Evolutionary conservation across 345 rosid species (phyloP).

Genomic region (Syzygium aqueum): DNA sequence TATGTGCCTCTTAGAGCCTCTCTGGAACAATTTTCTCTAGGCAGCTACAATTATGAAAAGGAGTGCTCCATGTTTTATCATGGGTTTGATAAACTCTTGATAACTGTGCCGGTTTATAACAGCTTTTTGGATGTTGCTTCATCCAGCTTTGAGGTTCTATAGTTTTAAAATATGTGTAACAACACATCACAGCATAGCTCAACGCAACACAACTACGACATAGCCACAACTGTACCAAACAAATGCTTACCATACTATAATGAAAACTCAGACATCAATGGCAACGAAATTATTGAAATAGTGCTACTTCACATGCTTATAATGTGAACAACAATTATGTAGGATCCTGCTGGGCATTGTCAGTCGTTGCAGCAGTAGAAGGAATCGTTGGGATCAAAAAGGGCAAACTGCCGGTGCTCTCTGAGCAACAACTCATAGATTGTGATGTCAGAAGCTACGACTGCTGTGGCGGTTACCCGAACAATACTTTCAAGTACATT

Average conservation of each 20-base stretch:
- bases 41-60: neutral
- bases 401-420: neutral
- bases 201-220: no score
- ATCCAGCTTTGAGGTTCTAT: no score
- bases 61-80: no score
- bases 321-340: neutral
- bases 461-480: neutral
- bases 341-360: slow-evolving; percentile 5
- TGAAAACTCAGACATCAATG: no score
- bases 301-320: no score
- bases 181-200: no score
- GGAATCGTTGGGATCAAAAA: slow-evolving; percentile 1
- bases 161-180: no score
- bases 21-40: neutral
- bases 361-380: neutral
- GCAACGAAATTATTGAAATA: neutral
- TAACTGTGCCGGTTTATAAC: no score
- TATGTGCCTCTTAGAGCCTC: neutral
- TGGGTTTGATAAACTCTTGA: no score
- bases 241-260: no score
- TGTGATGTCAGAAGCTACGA: neutral
- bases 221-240: no score
- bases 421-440: slow-evolving; percentile 2
- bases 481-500: neutral
- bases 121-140: no score